These are phyloP conservation scores for Selaginella moellendorffii DNA, from an alignment of 75 land plant genomes.

Conservation along the genomic window DNA sequence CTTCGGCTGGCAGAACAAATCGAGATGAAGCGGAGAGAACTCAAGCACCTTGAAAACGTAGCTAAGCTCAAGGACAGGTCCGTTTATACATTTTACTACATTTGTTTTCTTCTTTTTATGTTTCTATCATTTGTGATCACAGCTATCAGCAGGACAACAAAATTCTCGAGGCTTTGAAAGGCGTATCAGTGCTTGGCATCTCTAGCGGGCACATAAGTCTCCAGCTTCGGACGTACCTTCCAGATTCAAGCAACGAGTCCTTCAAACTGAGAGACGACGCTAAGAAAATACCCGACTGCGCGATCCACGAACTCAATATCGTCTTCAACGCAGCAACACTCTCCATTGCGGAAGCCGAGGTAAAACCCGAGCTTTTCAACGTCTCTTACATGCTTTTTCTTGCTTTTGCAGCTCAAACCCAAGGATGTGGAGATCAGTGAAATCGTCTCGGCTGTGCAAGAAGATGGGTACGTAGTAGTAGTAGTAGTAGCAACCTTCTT, in stretches of 20 bases:
- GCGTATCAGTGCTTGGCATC: background rate
- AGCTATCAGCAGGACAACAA: background rate
- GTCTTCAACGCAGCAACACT: background rate
- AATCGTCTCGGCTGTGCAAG: background rate
- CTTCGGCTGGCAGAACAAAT: background rate
- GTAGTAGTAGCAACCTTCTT: too few relatives aligned
- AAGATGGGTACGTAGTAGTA: too few relatives aligned
- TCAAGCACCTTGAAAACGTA: background rate
- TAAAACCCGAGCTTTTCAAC: too few relatives aligned
- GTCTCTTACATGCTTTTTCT: too few relatives aligned
- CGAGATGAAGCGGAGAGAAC: background rate
- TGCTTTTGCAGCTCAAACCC: background rate
- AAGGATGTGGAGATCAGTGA: background rate
- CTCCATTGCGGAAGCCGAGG: background rate
- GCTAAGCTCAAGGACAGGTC: background rate
- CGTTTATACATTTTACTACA: background rate
- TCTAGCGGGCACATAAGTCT: background rate
- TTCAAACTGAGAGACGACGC: background rate
- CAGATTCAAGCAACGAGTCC: background rate
- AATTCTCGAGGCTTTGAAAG: background rate
- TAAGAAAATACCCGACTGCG: background rate
- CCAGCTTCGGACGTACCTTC: background rate
- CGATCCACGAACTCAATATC: background rate
- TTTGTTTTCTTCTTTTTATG: background rate
- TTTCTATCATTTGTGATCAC: background rate